These are phyloP conservation scores for Dillenia suffruticosa DNA, from an alignment of 164 flowering plant genomes.

Conservation along the genomic window DNA sequence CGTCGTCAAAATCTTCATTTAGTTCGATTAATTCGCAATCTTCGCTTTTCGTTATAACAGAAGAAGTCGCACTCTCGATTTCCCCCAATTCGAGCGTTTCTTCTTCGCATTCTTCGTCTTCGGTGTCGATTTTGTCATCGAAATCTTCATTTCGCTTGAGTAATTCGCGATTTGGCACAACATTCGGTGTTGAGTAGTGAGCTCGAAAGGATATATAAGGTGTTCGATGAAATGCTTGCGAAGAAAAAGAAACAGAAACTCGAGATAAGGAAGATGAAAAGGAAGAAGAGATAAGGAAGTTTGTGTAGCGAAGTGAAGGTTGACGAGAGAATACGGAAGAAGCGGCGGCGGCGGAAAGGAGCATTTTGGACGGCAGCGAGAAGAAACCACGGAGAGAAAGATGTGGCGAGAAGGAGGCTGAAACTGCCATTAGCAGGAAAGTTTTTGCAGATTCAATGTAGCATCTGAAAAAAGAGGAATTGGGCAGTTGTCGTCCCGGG, in stretches of 20 bases:
- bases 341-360: no score
- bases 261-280: background rate
- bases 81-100: background rate
- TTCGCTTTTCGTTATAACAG: no score
- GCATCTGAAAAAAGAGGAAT: no score
- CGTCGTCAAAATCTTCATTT: no score
- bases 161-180: no score
- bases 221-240: background rate
- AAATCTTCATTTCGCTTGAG: background rate
- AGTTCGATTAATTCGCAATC: no score
- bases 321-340: background rate
- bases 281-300: background rate
- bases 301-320: background rate
- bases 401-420: no score
- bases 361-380: no score
- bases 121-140: background rate
- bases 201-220: background rate
- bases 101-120: constrained; percentile 1
- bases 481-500: background rate
- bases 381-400: no score
- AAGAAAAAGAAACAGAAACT: constrained; percentile 4
- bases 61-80: background rate
- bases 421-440: no score
- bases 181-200: no score
- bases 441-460: no score